phyloP scores from a whole-genome alignment of 1,284 basidiomycete species.

The Sutorius eximius region DNA sequence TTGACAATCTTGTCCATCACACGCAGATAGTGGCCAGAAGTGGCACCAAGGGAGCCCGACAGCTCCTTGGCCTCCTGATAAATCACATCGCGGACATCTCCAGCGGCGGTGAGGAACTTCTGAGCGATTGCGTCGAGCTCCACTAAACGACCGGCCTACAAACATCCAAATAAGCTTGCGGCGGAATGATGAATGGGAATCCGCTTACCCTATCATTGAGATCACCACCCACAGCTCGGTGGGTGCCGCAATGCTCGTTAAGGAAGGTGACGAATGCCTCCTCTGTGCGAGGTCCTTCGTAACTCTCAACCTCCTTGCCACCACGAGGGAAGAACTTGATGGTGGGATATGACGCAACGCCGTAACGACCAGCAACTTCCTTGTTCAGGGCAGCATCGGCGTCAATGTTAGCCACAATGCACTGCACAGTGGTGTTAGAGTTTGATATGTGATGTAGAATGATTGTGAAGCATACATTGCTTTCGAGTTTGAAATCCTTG shows the following conservation, averaged over 20 bases:
- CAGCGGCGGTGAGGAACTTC: conserved; percentile 70
- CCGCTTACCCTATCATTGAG: conserved; percentile 66
- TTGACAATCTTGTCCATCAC: conserved; percentile 88
- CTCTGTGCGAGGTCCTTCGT: conserved; percentile 69
- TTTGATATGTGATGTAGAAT: neutral
- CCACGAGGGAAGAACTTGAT: conserved; percentile 93
- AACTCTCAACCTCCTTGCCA: conserved; percentile 58
- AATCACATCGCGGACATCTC: conserved; percentile 57
- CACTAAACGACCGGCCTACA: conserved; percentile 76
- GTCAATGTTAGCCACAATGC: conserved; percentile 88
- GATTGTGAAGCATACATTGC: conserved; percentile 50
- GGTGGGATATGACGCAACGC: conserved; percentile 80
- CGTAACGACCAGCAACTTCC: conserved; percentile 73
- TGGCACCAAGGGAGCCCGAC: conserved; percentile 45
- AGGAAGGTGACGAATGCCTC: conserved; percentile 70
- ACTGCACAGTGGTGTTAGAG: conserved; percentile 45
- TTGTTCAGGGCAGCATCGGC: conserved; percentile 84
- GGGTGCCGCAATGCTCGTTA: conserved; percentile 88
- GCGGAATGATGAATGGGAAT: neutral
- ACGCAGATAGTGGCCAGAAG: conserved; percentile 82
- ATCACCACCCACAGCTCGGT: conserved; percentile 79
- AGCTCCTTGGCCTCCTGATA: conserved; percentile 60
- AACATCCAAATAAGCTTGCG: neutral
- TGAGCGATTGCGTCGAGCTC: conserved; percentile 79
- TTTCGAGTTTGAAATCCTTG: conserved; percentile 74